These are phyloP conservation scores for Licmophora abbreviata DNA, from an alignment of 108 stramenopile genomes.

Conservation along the genomic window DNA sequence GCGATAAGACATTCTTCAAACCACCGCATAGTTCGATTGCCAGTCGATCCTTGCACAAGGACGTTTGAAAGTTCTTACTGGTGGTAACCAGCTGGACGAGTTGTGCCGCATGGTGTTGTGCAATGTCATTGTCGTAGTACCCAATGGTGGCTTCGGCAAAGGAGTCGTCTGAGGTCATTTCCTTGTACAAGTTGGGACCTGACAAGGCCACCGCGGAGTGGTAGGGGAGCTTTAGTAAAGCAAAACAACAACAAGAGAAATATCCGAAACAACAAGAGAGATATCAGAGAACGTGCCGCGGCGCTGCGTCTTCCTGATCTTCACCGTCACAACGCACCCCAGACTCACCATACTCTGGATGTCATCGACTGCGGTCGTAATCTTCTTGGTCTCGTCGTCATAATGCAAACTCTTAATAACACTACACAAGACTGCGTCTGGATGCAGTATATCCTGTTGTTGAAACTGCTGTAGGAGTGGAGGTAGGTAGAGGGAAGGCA, in stretches of 20 bases:
- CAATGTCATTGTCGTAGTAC: not conserved
- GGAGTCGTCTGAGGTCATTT: slow-evolving; percentile 1
- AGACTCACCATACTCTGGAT: too few species aligned
- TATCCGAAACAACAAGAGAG: too few species aligned
- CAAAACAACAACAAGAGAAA: too few species aligned
- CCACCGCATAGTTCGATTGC: slow-evolving; percentile 4
- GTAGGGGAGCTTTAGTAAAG: too few species aligned
- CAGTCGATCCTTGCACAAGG: not conserved
- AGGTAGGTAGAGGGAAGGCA: slow-evolving; percentile 3
- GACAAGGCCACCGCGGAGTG: slow-evolving; percentile 3
- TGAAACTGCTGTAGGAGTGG: slow-evolving; percentile 1
- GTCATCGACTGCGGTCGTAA: not conserved
- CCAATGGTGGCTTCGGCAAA: slow-evolving; percentile 6
- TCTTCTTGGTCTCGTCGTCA: not conserved
- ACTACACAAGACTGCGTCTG: not conserved
- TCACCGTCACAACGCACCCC: too few species aligned
- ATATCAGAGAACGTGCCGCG: too few species aligned
- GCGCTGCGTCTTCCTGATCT: too few species aligned
- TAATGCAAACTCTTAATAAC: not conserved
- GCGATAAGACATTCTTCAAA: slow-evolving; percentile 4
- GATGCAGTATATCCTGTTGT: too few species aligned
- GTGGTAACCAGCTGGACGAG: slow-evolving; percentile 1
- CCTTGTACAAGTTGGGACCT: slow-evolving; percentile 2
- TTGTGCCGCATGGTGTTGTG: not conserved
- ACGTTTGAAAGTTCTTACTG: slow-evolving; percentile 1